phyloP scores from a whole-genome alignment of 257 asterid species.

The Solanum virginianum region DNA sequence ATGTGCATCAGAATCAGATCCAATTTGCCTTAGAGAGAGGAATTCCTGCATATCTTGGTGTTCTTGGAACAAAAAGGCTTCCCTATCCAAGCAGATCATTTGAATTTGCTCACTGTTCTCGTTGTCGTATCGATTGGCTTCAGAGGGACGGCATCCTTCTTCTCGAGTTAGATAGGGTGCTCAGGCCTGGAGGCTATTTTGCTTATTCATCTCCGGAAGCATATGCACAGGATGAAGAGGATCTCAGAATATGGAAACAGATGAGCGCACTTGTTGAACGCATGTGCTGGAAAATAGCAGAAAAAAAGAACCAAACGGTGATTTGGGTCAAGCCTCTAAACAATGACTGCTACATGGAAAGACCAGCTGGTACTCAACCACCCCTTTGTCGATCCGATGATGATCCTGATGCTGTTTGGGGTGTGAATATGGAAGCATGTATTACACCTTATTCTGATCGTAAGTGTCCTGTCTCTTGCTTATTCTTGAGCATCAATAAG shows the following conservation, averaged over 20 bases:
- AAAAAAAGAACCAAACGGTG: conserved; percentile 74
- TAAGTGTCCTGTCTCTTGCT: conserved; percentile 27
- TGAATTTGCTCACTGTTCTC: conserved; percentile 91
- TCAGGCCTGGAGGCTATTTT: conserved; percentile 93
- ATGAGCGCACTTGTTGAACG: conserved; percentile 86
- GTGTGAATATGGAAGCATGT: conserved; percentile 80
- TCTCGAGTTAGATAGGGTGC: conserved; percentile 84
- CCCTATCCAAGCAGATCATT: conserved; percentile 96
- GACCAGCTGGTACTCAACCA: conserved; percentile 74
- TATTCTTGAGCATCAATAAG: not conserved
- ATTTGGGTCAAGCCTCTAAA: conserved; percentile 89
- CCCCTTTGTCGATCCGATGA: conserved; percentile 81
- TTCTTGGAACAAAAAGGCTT: conserved; percentile 92
- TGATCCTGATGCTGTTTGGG: conserved; percentile 93
- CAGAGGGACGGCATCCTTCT: conserved; percentile 92
- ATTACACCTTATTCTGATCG: conserved; percentile 87
- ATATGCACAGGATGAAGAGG: conserved; percentile 93
- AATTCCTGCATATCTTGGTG: conserved; percentile 92
- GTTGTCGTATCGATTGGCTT: conserved; percentile 95
- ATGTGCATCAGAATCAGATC: conserved; percentile 93
- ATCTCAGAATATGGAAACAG: conserved; percentile 69
- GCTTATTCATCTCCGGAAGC: conserved; percentile 96
- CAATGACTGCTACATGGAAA: conserved; percentile 60
- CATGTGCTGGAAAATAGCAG: conserved; percentile 93
- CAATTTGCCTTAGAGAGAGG: conserved; percentile 97